Conservation (phyloP, 1,284 basidiomycete species). For the Apiotrichum montevideense region DNA sequence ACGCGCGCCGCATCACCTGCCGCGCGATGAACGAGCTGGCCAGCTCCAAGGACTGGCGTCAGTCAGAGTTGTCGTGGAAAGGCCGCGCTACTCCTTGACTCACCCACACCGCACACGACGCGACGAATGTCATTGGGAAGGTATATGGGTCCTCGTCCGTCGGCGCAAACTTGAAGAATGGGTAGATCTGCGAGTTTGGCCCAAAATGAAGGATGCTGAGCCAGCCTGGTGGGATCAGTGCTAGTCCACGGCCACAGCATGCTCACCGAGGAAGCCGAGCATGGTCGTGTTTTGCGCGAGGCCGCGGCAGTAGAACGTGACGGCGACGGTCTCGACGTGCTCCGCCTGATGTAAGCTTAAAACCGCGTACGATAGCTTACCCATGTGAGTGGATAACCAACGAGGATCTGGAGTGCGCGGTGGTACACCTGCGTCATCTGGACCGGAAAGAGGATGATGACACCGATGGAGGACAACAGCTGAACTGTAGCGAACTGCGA, state of each 20-base stretch:
- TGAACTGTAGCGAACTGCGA: slow-evolving; percentile 53
- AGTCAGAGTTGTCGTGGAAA: too few relatives aligned
- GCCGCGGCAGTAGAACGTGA: slow-evolving; percentile 52
- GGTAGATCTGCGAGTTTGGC: slow-evolving; percentile 52
- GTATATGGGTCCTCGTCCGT: slow-evolving; percentile 53
- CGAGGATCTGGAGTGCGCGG: slow-evolving; percentile 45
- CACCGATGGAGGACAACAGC: slow-evolving; percentile 51
- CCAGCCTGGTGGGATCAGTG: slow-evolving; percentile 35
- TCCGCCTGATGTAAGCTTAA: slow-evolving; percentile 35
- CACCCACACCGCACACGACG: slow-evolving; percentile 53
- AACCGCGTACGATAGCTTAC: background rate
- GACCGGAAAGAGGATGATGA: slow-evolving; percentile 53
- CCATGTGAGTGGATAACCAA: slow-evolving; percentile 49
- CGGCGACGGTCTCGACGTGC: slow-evolving; percentile 50
- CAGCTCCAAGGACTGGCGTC: slow-evolving; percentile 47
- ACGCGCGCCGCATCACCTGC: slow-evolving; percentile 47
- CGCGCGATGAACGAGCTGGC: slow-evolving; percentile 50
- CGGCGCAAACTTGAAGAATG: slow-evolving; percentile 53
- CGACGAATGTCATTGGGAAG: slow-evolving; percentile 53
- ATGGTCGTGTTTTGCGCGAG: slow-evolving; percentile 55
- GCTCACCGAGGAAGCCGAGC: slow-evolving; percentile 47
- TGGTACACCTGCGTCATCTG: slow-evolving; percentile 51
- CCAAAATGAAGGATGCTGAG: slow-evolving; percentile 53
- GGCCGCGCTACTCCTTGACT: slow-evolving; percentile 6
- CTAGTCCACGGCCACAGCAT: background rate